phyloP scores from a whole-genome alignment of 2,329 filamentous ascomycete species.

The Neocatenulostroma microsporum region DNA sequence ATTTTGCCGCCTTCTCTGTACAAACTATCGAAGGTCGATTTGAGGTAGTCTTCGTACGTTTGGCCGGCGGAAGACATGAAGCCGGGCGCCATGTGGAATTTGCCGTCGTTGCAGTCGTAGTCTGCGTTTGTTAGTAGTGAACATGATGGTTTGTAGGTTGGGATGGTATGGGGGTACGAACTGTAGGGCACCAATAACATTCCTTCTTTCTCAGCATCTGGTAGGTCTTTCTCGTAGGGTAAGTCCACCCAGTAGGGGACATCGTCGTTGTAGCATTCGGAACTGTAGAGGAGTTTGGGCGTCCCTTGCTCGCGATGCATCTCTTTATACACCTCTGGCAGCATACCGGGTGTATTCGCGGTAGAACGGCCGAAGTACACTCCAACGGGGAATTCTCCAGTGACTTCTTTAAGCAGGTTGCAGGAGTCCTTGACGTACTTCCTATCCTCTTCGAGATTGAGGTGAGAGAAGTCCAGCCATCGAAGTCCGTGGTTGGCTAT shows the following conservation, averaged over 20 bases:
- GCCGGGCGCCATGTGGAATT: slow-evolving; percentile 38
- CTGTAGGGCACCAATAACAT: slow-evolving; percentile 34
- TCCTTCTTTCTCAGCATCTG: slow-evolving; percentile 31
- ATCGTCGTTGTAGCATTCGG: slow-evolving; percentile 49
- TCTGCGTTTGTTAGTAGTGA: slow-evolving; percentile 1
- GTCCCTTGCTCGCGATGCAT: slow-evolving; percentile 34
- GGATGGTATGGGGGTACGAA: too few species aligned
- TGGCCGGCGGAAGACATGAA: slow-evolving; percentile 25
- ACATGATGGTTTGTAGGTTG: too few species aligned
- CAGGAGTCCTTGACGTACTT: slow-evolving; percentile 41
- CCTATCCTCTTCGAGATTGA: slow-evolving; percentile 40
- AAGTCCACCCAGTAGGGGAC: slow-evolving; percentile 51
- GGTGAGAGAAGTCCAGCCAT: slow-evolving; percentile 39
- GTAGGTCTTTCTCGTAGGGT: slow-evolving; percentile 38
- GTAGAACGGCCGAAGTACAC: slow-evolving; percentile 45
- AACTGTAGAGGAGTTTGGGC: slow-evolving; percentile 41
- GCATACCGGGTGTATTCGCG: slow-evolving; percentile 39
- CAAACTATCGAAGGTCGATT: slow-evolving; percentile 35
- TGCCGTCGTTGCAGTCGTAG: slow-evolving; percentile 38
- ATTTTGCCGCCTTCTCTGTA: slow-evolving; percentile 36
- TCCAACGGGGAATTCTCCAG: slow-evolving; percentile 41
- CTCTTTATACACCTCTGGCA: slow-evolving; percentile 46
- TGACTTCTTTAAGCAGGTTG: slow-evolving; percentile 33
- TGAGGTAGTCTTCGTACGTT: slow-evolving; percentile 36
- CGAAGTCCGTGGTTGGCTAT: slow-evolving; percentile 37